Evolutionary conservation across 164 flowering plant genomes (phyloP), one percentile per base, ranked within the genome.

Genomic region (Macadamia integrifolia): DNA sequence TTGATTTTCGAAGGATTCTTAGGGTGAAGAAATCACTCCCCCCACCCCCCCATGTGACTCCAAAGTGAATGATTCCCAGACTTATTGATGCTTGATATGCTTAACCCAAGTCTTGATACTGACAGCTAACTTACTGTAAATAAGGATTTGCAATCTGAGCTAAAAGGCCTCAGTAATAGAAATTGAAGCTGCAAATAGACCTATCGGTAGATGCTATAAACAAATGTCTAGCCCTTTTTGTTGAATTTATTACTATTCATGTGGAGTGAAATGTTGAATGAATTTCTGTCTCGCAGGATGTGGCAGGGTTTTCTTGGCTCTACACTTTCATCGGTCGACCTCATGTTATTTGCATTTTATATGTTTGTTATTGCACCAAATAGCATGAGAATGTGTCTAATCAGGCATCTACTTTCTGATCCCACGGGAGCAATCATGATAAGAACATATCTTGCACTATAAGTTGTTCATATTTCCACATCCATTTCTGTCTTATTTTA

Each of bases 291-390:
- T 65, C 78, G 79, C 92, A 94, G 99, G 98, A 92, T 94, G 97
- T 89, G 93, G 92, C 80, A 80, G 64, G 99, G 99, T 62, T 94
- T 94, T 66, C 91, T 94, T 17, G 99, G 97, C 6, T 94, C 99
- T 3, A 82, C 84, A 46, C 86, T 94, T 23, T 89, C 99, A 17
- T 92, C 97, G 1, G 81, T 71, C 0, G 96, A 94, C 67, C 96
- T 94, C 14, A 60, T 87, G 62, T 64, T 87, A 58, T 94, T 94
- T 80, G 86, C 99, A 43, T 77, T 94, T 58, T 94, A 94, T 70
- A 92, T 94, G 99, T 92, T 94, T 76, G 78, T 83, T 58, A 83
- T 90, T 61, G 97, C 99, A 23, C 98, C 97, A 48, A 87, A 88
- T 69, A 77, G 81, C 64, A 65, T 92, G 92, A 83, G 97, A 75